Percentiles rank a stretch among this genome's conserved stretches.
phyloP scores from a whole-genome alignment of 441 rosid genomes.

The Biscutella auriculata region DNA sequence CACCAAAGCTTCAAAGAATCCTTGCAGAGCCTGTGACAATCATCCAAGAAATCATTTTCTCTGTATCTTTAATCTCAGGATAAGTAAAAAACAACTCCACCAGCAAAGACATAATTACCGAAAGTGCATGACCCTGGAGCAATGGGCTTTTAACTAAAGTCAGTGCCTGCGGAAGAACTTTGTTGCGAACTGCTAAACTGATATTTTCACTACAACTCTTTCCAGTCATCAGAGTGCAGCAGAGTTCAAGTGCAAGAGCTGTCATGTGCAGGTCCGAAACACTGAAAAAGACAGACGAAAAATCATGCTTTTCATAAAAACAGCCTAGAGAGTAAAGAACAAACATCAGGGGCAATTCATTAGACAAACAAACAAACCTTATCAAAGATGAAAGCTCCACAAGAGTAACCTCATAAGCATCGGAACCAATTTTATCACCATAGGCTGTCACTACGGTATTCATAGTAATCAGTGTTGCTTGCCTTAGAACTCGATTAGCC shows the following conservation, averaged over 20 bases:
- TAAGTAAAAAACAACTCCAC: conserved; percentile 9
- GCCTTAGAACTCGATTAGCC: conserved; percentile 95
- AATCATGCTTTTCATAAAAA: background rate
- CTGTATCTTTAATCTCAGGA: background rate
- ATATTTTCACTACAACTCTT: conserved; percentile 75
- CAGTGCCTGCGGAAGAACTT: conserved; percentile 96
- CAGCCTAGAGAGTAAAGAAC: background rate
- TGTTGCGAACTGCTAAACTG: conserved; percentile 74
- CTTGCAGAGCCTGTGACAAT: conserved; percentile 66
- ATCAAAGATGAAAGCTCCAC: conserved; percentile 83
- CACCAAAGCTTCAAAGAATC: conserved; percentile 80
- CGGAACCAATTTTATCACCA: conserved; percentile 82
- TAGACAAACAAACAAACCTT: conserved; percentile 36
- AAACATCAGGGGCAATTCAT: background rate
- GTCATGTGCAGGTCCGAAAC: conserved; percentile 99
- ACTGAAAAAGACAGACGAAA: conserved; percentile 31
- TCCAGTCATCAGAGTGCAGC: conserved; percentile 96
- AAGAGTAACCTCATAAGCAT: conserved; percentile 81
- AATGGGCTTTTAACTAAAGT: conserved; percentile 81
- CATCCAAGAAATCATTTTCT: conserved; percentile 16
- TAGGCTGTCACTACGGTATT: conserved; percentile 78
- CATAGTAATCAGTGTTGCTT: conserved; percentile 86
- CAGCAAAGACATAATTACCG: conserved; percentile 37
- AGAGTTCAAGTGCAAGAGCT: conserved; percentile 95
- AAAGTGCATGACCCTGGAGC: conserved; percentile 98